phyloP scores from a whole-genome alignment of 2,329 filamentous ascomycete species.

The Fusarium solani-melongenae region DNA sequence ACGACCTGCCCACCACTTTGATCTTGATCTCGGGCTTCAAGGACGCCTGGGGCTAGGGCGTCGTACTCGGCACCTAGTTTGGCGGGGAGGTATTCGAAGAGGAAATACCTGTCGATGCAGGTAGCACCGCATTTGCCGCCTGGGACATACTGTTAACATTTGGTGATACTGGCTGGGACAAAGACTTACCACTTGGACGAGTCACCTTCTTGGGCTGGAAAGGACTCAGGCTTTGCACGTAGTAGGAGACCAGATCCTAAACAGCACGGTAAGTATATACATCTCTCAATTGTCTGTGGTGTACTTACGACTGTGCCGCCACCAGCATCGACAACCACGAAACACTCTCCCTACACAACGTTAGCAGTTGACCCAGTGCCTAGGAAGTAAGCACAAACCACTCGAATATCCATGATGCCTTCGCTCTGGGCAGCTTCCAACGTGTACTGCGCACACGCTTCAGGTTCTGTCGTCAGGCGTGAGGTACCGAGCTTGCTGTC shows the following conservation, averaged over 20 bases:
- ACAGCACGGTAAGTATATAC: not conserved
- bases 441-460: constrained; percentile 26
- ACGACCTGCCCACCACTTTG: constrained; percentile 11
- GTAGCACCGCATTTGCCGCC: constrained; percentile 11
- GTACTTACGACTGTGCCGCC: constrained; percentile 26
- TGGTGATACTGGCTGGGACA: not conserved
- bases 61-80: constrained; percentile 9
- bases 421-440: constrained; percentile 3
- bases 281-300: not conserved
- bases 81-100: constrained; percentile 12
- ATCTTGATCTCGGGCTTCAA: not conserved
- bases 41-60: not conserved
- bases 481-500: not conserved
- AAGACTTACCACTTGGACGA: not conserved
- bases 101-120: constrained; percentile 16
- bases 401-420: not conserved
- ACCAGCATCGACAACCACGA: constrained; percentile 27
- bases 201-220: not conserved
- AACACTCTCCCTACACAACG: constrained; percentile 8
- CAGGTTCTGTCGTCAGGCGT: constrained; percentile 18
- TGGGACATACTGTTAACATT: not conserved
- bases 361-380: not conserved
- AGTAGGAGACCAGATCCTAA: constrained; percentile 23
- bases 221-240: constrained; percentile 4
- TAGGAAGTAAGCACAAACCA: not conserved